Percentiles rank a stretch among this genome's conserved stretches.
phyloP scores from a whole-genome alignment of 306 rosid genomes.

The Alnus rubra region DNA sequence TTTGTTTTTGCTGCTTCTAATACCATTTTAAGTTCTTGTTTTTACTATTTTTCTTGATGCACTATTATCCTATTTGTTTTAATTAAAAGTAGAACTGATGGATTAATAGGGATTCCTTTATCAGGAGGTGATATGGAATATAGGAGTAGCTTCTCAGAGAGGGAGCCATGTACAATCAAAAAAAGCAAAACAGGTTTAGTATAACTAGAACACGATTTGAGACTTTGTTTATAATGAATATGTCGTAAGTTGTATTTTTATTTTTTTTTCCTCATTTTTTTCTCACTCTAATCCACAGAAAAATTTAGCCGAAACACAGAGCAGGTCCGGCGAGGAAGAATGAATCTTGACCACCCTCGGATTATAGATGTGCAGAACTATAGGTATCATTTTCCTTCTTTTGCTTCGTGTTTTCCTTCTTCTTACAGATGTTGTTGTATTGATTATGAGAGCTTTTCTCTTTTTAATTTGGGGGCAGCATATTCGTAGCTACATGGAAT shows the following conservation, averaged over 20 bases:
- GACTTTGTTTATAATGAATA: constrained; percentile 19
- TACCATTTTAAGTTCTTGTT: constrained; percentile 10
- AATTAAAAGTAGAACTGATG: constrained; percentile 19
- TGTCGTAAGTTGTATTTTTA: background rate
- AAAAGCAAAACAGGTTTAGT: constrained; percentile 94
- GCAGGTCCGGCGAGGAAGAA: constrained; percentile 70
- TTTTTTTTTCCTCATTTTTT: constrained; percentile 7
- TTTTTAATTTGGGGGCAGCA: constrained; percentile 45
- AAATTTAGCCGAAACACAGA: constrained; percentile 70
- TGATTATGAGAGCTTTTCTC: constrained; percentile 27
- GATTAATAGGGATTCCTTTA: constrained; percentile 31
- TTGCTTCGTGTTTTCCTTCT: constrained; percentile 23
- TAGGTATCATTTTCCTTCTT: constrained; percentile 43
- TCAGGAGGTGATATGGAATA: constrained; percentile 77
- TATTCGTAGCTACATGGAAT: constrained; percentile 98
- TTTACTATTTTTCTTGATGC: background rate
- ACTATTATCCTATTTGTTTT: background rate
- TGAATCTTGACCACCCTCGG: constrained; percentile 98
- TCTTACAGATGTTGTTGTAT: constrained; percentile 22
- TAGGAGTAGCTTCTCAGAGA: constrained; percentile 92
- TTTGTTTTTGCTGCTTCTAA: constrained; percentile 14
- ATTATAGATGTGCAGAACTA: constrained; percentile 93
- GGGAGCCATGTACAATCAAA: constrained; percentile 85
- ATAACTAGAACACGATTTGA: background rate
- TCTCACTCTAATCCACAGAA: constrained; percentile 57